phyloP scores from a whole-genome alignment of 108 stramenopile genomes.

The Seminavis robusta region DNA sequence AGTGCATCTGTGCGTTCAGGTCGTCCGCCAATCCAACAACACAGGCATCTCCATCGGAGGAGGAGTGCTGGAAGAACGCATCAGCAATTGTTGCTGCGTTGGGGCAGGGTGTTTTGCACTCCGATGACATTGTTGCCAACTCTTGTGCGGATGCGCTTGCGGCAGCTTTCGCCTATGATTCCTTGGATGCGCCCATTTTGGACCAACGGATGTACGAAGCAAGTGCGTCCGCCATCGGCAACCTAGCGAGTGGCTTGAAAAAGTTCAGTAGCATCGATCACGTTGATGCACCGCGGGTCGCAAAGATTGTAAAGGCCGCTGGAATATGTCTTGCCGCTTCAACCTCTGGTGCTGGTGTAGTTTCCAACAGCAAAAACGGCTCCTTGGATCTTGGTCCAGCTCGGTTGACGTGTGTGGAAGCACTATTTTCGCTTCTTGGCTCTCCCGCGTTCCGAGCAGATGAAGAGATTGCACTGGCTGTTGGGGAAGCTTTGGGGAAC shows the following conservation, averaged over 20 bases:
- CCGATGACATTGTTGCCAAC: conserved; percentile 63
- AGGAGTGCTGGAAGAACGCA: not conserved
- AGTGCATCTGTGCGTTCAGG: conserved; percentile 52
- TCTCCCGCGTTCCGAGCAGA: conserved; percentile 66
- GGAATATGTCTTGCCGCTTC: conserved; percentile 58
- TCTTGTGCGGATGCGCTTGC: conserved; percentile 52
- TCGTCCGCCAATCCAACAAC: conserved; percentile 8
- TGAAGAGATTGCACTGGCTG: conserved; percentile 62
- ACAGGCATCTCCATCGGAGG: not conserved
- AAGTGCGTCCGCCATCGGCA: conserved; percentile 28
- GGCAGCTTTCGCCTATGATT: conserved; percentile 55
- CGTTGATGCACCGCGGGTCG: conserved; percentile 47
- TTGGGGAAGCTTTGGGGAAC: conserved; percentile 71
- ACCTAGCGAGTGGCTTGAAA: conserved; percentile 33
- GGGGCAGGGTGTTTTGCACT: conserved; percentile 40
- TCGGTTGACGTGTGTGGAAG: conserved; percentile 53
- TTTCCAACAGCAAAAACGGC: conserved; percentile 2
- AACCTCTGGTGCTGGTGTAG: conserved; percentile 38
- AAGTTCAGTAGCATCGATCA: conserved; percentile 58
- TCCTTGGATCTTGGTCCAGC: conserved; percentile 32
- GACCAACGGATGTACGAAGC: conserved; percentile 31
- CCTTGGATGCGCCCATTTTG: conserved; percentile 49
- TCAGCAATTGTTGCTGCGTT: conserved; percentile 26
- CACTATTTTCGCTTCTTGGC: conserved; percentile 56
- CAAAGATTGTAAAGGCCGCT: conserved; percentile 45